A percentile compares a stretch with the other conserved stretches of the same genome.
Evolutionary conservation across 179 eudicot genomes (phyloP).

Genomic region (Heliamphora pulchella): DNA sequence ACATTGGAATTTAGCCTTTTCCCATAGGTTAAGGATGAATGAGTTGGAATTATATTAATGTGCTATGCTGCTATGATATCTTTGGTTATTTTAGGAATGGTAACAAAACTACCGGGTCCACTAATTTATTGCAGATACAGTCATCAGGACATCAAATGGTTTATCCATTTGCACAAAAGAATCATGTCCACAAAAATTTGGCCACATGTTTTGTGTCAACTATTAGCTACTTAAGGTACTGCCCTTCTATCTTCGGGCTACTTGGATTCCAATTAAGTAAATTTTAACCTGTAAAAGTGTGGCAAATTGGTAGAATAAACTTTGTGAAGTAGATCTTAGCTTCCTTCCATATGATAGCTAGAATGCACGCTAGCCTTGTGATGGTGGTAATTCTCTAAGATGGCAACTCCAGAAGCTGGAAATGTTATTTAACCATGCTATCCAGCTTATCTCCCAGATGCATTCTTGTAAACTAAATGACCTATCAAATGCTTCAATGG

Average conservation of each 20-base stretch:
- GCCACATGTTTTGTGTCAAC: not conserved
- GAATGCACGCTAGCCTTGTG: not conserved
- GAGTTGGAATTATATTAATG: not conserved
- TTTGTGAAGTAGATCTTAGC: slow-evolving; percentile 5
- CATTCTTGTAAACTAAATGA: not conserved
- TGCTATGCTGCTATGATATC: not conserved
- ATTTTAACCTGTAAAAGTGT: not conserved
- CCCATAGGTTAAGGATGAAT: not conserved
- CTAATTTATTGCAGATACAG: not conserved
- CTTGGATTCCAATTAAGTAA: not conserved
- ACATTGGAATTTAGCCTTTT: not conserved
- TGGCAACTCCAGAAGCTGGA: slow-evolving; percentile 11
- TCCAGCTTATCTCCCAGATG: not conserved
- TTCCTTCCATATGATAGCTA: not conserved
- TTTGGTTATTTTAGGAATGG: not conserved
- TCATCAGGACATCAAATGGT: too few species aligned
- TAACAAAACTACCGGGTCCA: not conserved
- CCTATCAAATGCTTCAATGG: not conserved
- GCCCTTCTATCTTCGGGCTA: not conserved
- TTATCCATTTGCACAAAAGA: not conserved
- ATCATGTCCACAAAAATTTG: not conserved
- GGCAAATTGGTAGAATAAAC: slow-evolving; percentile 5
- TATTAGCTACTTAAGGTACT: not conserved
- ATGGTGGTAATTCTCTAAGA: not conserved
- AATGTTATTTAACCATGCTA: not conserved